Evolutionary conservation across 345 rosid species (phyloP).

Genomic region (Salix arbutifolia): DNA sequence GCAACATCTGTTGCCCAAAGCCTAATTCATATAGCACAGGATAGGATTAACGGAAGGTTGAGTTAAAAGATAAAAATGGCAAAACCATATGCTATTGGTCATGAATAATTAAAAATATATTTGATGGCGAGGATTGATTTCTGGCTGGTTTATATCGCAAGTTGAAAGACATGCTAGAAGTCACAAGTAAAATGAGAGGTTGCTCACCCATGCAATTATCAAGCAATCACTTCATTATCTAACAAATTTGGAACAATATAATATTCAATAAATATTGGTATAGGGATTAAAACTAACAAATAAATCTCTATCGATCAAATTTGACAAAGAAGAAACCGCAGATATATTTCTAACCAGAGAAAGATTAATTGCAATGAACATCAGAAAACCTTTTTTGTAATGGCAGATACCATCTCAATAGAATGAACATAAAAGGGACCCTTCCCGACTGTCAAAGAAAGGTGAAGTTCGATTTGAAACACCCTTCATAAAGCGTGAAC

Average conservation of each 20-base stretch:
- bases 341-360: neutral
- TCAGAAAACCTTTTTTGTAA: neutral
- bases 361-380: neutral
- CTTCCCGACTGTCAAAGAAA: neutral
- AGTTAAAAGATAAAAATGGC: neutral
- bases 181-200: neutral
- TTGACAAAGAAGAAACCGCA: neutral
- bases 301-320: neutral
- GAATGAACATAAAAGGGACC: neutral
- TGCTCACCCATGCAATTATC: neutral
- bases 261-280: neutral
- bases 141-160: neutral
- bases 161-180: neutral
- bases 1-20: neutral
- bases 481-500: neutral
- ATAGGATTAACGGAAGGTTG: neutral
- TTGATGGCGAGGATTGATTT: neutral
- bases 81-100: neutral
- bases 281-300: neutral
- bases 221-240: neutral
- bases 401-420: neutral
- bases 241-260: neutral
- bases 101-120: no score
- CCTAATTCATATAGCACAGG: neutral
- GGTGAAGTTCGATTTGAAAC: neutral